Base-by-base conservation (phyloP, 805 yeast genomes). In the Pichia californica region DNA sequence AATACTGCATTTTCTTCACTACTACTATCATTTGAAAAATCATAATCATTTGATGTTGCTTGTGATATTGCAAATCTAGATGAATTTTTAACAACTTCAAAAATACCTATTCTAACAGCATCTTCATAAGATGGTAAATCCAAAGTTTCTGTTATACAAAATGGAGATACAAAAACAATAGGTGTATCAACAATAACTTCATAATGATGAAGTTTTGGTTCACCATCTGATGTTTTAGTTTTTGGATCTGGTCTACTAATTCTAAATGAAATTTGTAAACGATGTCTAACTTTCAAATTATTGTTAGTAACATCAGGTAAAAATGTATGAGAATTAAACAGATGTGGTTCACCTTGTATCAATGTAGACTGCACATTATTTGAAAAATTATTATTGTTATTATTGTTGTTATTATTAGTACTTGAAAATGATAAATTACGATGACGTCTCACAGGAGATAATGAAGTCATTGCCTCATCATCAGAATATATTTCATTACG, bases 161-260 rank as follows among this genome's bases (percentile, higher is more conserved):
- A 62, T 29, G 69, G 68, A 11, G 79, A 73, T n/a, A 76, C 63
- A 16, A 77, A 57, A 26, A 74, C 70, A 30, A 84, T 68, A 0
- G 93, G 93, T 0, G 91, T 83, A 56, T 84, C 93, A 31, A 84
- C 83, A 35, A 84, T 76, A 18, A 84, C 89, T 52, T 84, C 94
- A 54, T 80, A 84, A 58, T 84, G 89, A 53, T 82, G 88, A 64
- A 77, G 62, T 48, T 74, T 75, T 2, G 66, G 58, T 31, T 62
- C 64, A 4, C 60, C 62, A 34, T 58, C 62, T 11, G 47, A 31
- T 10, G 40, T 43, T 15, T 44, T 47, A 53, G 71, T 37, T 15
- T 62, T 57, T 0, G 75, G 70, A 46, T 80, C 83, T 1, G 78
- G 78, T 52, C 74, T 78, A 11, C 85, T 76, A 23, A 84, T 76